These are phyloP conservation scores for Ophiocordyceps robertsii DNA, from an alignment of 2,329 filamentous ascomycete genomes.

Conservation along the genomic window DNA sequence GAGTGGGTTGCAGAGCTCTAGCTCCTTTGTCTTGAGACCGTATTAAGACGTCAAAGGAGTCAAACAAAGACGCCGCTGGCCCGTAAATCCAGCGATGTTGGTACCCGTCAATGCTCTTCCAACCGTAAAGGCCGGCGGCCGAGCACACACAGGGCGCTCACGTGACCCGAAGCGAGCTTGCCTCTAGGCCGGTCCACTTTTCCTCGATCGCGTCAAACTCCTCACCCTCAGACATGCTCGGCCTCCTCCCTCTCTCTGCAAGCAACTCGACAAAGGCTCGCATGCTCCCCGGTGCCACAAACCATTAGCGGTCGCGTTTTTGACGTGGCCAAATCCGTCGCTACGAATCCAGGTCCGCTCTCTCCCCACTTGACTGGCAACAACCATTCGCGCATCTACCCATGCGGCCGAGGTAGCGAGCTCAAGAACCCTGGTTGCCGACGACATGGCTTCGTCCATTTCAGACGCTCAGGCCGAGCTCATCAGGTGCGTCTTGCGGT, in stretches of 20 bases:
- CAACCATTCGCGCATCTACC: neutral
- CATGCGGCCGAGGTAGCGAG: conserved; percentile 6
- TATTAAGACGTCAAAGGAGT: too few species aligned
- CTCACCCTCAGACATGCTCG: conserved; percentile 5
- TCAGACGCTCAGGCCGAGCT: conserved; percentile 43
- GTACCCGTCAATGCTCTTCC: too few species aligned
- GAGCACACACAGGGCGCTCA: neutral
- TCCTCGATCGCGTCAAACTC: conserved; percentile 10
- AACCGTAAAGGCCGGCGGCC: too few species aligned
- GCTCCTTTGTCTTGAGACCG: too few species aligned
- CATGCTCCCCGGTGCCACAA: conserved; percentile 4
- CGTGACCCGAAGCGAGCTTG: neutral
- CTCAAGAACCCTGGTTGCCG: conserved; percentile 4
- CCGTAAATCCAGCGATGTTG: too few species aligned
- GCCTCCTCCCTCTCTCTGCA: neutral
- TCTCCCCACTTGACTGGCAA: neutral
- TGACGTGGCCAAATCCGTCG: conserved; percentile 3
- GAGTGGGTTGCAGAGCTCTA: too few species aligned
- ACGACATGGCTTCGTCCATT: conserved; percentile 23
- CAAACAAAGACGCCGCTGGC: too few species aligned
- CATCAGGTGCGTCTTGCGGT: conserved; percentile 31
- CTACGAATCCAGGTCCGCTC: neutral
- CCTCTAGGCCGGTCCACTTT: conserved; percentile 6
- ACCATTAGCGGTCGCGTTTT: conserved; percentile 3
- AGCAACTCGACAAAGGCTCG: neutral